phyloP scores from a whole-genome alignment of 805 yeast species.

The Saccharomyces jurei region DNA sequence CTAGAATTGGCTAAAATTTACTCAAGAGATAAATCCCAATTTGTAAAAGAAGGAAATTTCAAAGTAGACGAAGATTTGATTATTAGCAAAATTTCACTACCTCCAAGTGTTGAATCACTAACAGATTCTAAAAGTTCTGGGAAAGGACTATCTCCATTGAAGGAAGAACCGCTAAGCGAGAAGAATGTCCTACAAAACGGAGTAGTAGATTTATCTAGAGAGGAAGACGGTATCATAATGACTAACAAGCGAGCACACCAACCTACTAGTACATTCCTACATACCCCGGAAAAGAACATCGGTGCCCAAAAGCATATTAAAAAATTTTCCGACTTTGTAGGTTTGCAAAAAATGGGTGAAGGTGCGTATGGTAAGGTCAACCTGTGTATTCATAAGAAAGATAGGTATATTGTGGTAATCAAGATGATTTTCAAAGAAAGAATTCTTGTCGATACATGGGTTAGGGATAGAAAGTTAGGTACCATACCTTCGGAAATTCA shows the following conservation, averaged over 20 bases:
- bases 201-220: constrained; percentile 1
- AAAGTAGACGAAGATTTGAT: constrained; percentile 27
- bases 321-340: constrained; percentile 59
- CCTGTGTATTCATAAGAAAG: constrained; percentile 59
- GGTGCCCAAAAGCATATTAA: constrained; percentile 68
- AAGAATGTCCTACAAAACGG: neutral
- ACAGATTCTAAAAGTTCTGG: neutral
- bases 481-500: constrained; percentile 96
- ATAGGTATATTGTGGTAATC: constrained; percentile 62
- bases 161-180: neutral
- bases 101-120: constrained; percentile 7
- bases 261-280: constrained; percentile 10
- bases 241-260: neutral
- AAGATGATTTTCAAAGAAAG: constrained; percentile 89
- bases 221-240: constrained; percentile 5
- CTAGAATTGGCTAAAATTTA: constrained; percentile 25
- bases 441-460: constrained; percentile 96
- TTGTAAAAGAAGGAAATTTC: constrained; percentile 30
- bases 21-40: constrained; percentile 26
- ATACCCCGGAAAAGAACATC: constrained; percentile 31
- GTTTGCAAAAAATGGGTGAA: constrained; percentile 78
- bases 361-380: constrained; percentile 97
- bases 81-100: constrained; percentile 24
- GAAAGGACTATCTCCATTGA: neutral
- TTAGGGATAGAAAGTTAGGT: constrained; percentile 81